Evolutionary conservation across 306 rosid genomes (phyloP), one percentile per base, ranked within the genome.

Genomic region (Corylus avellana): DNA sequence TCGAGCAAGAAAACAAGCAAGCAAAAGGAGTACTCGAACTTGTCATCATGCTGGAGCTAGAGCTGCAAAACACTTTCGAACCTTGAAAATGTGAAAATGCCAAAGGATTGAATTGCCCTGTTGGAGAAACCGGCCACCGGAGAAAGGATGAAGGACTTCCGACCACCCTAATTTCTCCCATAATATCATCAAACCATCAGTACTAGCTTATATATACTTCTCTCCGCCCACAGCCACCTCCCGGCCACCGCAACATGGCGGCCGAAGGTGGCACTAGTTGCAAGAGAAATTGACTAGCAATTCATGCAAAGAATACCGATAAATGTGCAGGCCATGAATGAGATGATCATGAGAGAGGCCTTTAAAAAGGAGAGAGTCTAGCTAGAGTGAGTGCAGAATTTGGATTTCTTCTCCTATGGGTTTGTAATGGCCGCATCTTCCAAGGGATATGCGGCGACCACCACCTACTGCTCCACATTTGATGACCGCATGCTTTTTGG

Each of bases 21-120:
- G 4, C 12, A n/a, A 42, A 62, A 64, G 27, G 72, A 47, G 14
- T 22, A 22, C 25, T 35, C 10, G 12, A 54, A 25, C 55, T 54
- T 64, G 82, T 54, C n/a, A 12, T 29, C 8, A 29, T 62, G 18
- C 10, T 27, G 25, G 25, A 22, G 25, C 25, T 22, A 22, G 25
- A 22, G 25, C 25, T 27, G 3, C 66, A 59, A 59, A 59, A 62
- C 4, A 14, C 69, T 32, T 29, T 32, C n/a, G 69, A 29, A 62
- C 69, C 69, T 62, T 62, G 42, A 62, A 76, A 61, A 70, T 56
- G 44, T 72, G 39, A 56, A 80, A 47, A 62, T 85, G 91, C 91
- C 89, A 88, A 88, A 86, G 88, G 86, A 76, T 81, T 72, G 78
- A 82, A 77, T 81, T 88, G 88, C 87, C 91, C 89, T 83, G 82